Evolutionary conservation across 352 stramenopile species (phyloP), one percentile per base, ranked within the genome.

Genomic region (Hyaloperonospora arabidopsidis): DNA sequence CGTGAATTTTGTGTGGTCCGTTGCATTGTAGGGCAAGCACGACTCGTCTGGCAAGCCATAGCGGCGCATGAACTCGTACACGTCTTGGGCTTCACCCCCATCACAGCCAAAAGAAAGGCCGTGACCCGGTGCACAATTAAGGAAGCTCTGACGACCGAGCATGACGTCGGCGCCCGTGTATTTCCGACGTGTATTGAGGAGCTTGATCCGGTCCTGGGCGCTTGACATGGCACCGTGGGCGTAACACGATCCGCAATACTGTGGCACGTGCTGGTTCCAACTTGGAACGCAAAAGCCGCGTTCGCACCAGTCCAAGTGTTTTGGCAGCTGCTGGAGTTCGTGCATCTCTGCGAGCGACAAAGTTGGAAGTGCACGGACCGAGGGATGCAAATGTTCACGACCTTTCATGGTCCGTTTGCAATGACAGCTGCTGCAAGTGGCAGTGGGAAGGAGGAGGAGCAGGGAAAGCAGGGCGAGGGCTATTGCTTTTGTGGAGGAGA

Each of bases 281-380:
- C 74, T 79, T 22, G 72, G 79, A 21, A 80, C 89, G 63, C 86
- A 77, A 15, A 87, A 74, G 13, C 76, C 76, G 13, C 76, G 89
- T 53, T 92, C 81, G 52, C 81, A 89, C 93, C 95, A 98, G 62
- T 95, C 89, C 56, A 98, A 96, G 35, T 87, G 74, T 48, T 61
- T 57, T 0, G 80, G 80, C 15, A 86, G 62, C 10, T 57, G 38
- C 32, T 72, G 57, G 2, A 86, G 49, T 29, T 80, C 67, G 17
- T 66, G 18, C 17, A 47, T 22, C 40, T 81, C 63, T 1, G 62
- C 59, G 2, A 84, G 65, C 38, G 74, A 76, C 52, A 80, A 52
- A 11, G 63, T 47, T 15, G 67, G 68, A 7, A 84, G 54, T 32
- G 66, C n/a, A 32, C 66, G 44, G n/a, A 80, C 45, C 32, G 63